phyloP scores from a whole-genome alignment of 2,329 filamentous ascomycete species.

The Pseudocercospora pini-densiflorae region DNA sequence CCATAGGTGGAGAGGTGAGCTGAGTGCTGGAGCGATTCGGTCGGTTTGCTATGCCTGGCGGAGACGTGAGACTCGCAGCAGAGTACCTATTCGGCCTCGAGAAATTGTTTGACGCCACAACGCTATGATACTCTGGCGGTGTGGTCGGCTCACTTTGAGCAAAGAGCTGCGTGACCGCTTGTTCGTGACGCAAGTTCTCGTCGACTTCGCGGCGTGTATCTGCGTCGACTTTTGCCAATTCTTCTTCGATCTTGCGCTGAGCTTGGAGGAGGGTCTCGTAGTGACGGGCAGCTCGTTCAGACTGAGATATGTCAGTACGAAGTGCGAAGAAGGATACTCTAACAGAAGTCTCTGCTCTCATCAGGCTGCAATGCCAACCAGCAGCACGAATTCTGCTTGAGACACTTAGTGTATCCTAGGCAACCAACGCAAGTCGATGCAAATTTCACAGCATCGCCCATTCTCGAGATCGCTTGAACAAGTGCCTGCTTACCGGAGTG shows the following conservation, averaged over 20 bases:
- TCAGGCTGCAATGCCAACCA: neutral
- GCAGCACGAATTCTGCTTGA: conserved; percentile 31
- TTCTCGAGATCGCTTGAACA: neutral
- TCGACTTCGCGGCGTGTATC: conserved; percentile 82
- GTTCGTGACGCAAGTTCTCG: conserved; percentile 83
- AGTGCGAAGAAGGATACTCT: neutral
- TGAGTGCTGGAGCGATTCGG: conserved; percentile 78
- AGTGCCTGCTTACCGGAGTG: conserved; percentile 67
- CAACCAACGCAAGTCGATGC: neutral
- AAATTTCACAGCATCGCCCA: neutral
- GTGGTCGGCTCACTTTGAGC: conserved; percentile 93
- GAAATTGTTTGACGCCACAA: conserved; percentile 67
- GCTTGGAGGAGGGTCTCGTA: conserved; percentile 91
- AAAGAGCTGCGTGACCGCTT: conserved; percentile 67
- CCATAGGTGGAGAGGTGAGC: conserved; percentile 75
- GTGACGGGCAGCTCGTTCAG: conserved; percentile 91
- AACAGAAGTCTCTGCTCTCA: neutral
- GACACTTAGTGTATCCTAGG: neutral
- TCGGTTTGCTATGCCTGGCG: conserved; percentile 66
- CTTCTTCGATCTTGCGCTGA: conserved; percentile 84
- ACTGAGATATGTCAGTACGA: conserved; percentile 56
- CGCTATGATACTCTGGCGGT: conserved; percentile 88
- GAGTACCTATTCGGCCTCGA: conserved; percentile 88
- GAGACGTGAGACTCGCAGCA: conserved; percentile 82
- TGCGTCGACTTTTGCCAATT: conserved; percentile 87